phyloP scores from a whole-genome alignment of 2,329 filamentous ascomycete species.

The Apiospora phragmitis region DNA sequence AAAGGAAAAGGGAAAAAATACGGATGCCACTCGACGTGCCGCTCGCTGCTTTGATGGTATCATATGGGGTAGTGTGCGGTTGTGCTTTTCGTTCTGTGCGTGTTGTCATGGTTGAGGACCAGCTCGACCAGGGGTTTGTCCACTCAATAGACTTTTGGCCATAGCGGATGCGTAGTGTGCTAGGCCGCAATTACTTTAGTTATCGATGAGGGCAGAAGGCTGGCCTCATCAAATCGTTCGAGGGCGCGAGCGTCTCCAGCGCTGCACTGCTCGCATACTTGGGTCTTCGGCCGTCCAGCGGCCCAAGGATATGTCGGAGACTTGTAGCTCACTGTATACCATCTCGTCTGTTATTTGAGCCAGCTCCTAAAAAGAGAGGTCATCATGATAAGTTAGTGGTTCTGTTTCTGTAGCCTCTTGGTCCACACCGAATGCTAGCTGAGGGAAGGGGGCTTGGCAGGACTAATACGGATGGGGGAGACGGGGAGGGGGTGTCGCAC shows the following conservation, averaged over 20 bases:
- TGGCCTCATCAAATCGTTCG: constrained; percentile 27
- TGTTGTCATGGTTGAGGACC: background rate
- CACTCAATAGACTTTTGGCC: constrained; percentile 3
- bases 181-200: background rate
- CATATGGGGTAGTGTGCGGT: background rate
- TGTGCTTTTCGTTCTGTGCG: background rate
- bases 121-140: background rate
- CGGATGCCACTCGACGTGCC: background rate
- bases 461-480: background rate
- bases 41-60: background rate
- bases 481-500: constrained; percentile 40
- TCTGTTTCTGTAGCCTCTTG: background rate
- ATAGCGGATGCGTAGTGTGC: background rate
- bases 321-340: constrained; percentile 56
- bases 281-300: constrained; percentile 67
- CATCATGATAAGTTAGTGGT: background rate
- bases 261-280: constrained; percentile 54
- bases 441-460: background rate
- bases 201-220: background rate
- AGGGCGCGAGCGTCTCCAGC: constrained; percentile 55
- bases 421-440: background rate
- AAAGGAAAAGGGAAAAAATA: background rate
- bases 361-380: constrained; percentile 48
- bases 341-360: constrained; percentile 58
- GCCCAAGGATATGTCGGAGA: constrained; percentile 53